These are phyloP conservation scores for Trichocladium uniseriatum DNA, from an alignment of 495 filamentous ascomycete genomes.

Conservation along the genomic window DNA sequence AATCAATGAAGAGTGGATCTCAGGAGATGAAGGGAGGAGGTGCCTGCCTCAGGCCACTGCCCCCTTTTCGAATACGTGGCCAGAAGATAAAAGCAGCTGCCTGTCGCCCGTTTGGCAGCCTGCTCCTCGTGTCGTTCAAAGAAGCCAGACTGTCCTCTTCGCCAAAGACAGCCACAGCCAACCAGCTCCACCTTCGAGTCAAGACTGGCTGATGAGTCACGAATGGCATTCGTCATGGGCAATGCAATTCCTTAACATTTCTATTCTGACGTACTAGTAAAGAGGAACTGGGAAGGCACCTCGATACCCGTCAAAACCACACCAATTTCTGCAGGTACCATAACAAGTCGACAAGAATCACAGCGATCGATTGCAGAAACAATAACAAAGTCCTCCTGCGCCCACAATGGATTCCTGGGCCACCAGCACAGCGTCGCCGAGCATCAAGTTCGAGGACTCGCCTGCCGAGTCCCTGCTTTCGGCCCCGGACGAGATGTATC, in stretches of 20 bases:
- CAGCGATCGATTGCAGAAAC: too few relatives aligned
- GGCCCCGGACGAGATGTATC: constrained; percentile 41
- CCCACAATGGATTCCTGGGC: constrained; percentile 33
- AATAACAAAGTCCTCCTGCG: constrained; percentile 35
- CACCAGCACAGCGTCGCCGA: constrained; percentile 31
- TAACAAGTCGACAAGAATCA: too few relatives aligned
- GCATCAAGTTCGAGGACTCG: constrained; percentile 41
- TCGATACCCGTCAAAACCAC: constrained; percentile 16
- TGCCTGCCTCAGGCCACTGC: constrained; percentile 22
- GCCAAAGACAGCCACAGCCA: constrained; percentile 7
- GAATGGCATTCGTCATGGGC: constrained; percentile 20
- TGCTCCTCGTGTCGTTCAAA: constrained; percentile 6
- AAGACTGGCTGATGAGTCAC: constrained; percentile 15
- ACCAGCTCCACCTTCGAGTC: constrained; percentile 10
- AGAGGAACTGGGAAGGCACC: constrained; percentile 37
- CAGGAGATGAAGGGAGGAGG: not conserved
- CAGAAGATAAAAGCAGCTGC: constrained; percentile 29
- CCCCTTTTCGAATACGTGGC: constrained; percentile 22
- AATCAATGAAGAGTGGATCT: constrained; percentile 17
- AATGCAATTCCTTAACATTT: constrained; percentile 19
- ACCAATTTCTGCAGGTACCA: constrained; percentile 8
- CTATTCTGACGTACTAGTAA: constrained; percentile 29
- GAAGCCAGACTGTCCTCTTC: constrained; percentile 26
- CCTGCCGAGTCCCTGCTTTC: constrained; percentile 46
- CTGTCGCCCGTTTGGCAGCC: constrained; percentile 14